A percentile compares a stretch with the other conserved stretches of the same genome.
Conservation (phyloP, 2,329 filamentous ascomycete species). For the Penicillium olsonii region DNA sequence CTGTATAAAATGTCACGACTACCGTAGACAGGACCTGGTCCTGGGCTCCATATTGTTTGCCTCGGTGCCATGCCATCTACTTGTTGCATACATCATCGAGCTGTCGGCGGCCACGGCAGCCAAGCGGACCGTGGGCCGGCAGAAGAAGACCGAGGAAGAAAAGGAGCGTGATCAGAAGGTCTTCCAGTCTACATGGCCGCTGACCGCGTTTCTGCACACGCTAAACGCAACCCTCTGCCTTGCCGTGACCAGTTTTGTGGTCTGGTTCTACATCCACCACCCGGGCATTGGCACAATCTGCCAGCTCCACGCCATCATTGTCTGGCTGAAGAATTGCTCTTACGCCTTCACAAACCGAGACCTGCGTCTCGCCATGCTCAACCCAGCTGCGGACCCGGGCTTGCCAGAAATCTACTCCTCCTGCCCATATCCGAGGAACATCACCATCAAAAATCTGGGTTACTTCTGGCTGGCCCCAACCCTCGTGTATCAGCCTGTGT, state of each 20-base stretch:
- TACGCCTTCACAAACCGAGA: conserved; percentile 97
- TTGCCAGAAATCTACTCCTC: conserved; percentile 78
- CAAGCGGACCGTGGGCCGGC: conserved; percentile 63
- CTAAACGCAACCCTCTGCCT: conserved; percentile 83
- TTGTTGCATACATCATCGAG: conserved; percentile 89
- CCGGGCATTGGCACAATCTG: conserved; percentile 89
- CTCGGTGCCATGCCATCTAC: conserved; percentile 85
- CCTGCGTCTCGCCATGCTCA: conserved; percentile 84
- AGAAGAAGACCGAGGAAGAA: conserved; percentile 59
- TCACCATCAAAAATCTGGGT: conserved; percentile 80
- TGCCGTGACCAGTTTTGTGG: conserved; percentile 75
- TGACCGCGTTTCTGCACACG: conserved; percentile 77
- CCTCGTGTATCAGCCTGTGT: conserved; percentile 93
- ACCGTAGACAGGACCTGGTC: conserved; percentile 73
- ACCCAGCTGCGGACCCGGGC: conserved; percentile 67
- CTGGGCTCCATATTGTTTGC: conserved; percentile 79
- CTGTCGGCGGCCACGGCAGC: conserved; percentile 78
- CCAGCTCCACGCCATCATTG: conserved; percentile 88
- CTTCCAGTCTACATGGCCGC: conserved; percentile 76
- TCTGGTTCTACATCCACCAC: conserved; percentile 90
- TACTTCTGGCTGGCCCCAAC: conserved; percentile 99
- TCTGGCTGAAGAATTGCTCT: conserved; percentile 93
- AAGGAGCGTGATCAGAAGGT: conserved; percentile 59
- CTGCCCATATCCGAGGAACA: conserved; percentile 88
- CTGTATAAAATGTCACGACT: conserved; percentile 86